These are phyloP conservation scores for Coemansia sp. DNA, from an alignment of 192 early-diverging fungal genomes.

Conservation along the genomic window DNA sequence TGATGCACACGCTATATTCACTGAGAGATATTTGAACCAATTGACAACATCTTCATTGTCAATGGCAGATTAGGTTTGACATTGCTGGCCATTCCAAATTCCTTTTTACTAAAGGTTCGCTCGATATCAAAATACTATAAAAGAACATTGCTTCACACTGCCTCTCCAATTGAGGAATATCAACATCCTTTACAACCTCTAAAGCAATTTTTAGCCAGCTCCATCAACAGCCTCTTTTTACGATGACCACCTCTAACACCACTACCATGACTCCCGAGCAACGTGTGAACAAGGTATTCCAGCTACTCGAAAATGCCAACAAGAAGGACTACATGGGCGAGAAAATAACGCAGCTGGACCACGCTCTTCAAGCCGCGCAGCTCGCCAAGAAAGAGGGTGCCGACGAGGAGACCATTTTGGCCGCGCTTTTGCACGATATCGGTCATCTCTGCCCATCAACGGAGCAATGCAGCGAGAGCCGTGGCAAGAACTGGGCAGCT, in stretches of 20 bases:
- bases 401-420: constrained; percentile 58
- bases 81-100: neutral
- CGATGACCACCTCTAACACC: neutral
- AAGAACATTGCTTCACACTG: neutral
- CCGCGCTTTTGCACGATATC: constrained; percentile 63
- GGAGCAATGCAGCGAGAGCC: constrained; percentile 15
- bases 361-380: constrained; percentile 60
- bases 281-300: constrained; percentile 46
- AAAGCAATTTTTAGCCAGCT: neutral
- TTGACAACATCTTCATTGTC: neutral
- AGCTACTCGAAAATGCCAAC: constrained; percentile 55
- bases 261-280: constrained; percentile 4
- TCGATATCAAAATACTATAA: neutral
- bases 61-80: neutral
- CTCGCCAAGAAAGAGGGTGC: constrained; percentile 45
- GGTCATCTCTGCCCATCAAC: constrained; percentile 60
- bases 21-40: neutral
- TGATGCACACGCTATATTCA: neutral
- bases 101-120: neutral
- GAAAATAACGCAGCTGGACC: constrained; percentile 60
- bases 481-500: neutral
- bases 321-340: constrained; percentile 62
- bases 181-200: neutral
- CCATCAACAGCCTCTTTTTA: neutral
- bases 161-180: neutral